Conservation (phyloP, 805 yeast genomes). For the Sugiyamaella floridensis region DNA sequence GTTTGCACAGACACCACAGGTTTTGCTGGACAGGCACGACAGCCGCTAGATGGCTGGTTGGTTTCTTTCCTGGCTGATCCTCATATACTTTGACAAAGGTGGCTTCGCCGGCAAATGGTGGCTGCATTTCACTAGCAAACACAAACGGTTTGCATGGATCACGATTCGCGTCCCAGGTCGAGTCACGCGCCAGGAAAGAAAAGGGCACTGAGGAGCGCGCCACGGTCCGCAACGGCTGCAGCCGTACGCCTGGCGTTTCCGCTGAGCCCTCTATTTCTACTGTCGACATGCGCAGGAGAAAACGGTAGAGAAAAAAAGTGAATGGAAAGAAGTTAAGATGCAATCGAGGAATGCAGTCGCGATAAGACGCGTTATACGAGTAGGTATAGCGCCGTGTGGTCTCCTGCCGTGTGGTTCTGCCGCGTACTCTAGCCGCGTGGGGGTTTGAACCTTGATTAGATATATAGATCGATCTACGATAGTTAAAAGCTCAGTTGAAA, state of each 20-base stretch:
- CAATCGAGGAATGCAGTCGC: not conserved
- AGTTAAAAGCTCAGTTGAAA: no score
- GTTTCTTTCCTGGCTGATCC: constrained; percentile 4
- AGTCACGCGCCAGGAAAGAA: constrained; percentile 9
- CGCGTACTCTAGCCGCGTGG: no score
- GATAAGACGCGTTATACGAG: no score
- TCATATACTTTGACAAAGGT: constrained; percentile 10
- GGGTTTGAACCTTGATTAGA: no score
- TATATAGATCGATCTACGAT: no score
- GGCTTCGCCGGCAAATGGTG: not conserved
- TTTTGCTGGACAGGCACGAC: constrained; percentile 8
- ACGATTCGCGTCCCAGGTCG: constrained; percentile 6
- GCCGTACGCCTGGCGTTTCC: not conserved
- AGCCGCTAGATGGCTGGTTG: constrained; percentile 12
- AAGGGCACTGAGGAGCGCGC: constrained; percentile 3
- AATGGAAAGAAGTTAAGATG: not conserved
- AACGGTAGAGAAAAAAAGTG: not conserved
- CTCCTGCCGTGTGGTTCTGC: no score
- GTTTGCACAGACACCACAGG: constrained; percentile 11
- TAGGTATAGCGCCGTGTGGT: no score
- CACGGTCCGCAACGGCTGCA: constrained; percentile 6
- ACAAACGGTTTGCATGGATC: constrained; percentile 8
- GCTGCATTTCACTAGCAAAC: constrained; percentile 2
- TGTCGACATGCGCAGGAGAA: not conserved
- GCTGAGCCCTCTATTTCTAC: not conserved